These are phyloP conservation scores for Ascocoryne sarcoides DNA, from an alignment of 2,329 filamentous ascomycete species.

Conservation along the genomic window DNA sequence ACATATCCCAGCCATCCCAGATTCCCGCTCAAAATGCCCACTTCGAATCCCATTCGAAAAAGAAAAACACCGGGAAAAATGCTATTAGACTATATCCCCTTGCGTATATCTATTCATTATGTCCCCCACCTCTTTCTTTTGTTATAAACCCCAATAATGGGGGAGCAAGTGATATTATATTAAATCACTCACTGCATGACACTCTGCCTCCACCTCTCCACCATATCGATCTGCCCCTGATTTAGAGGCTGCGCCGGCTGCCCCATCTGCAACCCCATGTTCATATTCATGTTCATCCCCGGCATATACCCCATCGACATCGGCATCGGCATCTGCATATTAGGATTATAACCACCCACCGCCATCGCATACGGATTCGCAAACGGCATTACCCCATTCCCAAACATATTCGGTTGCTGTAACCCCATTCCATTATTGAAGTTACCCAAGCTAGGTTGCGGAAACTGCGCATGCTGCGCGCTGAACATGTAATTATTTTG, in stretches of 20 bases:
- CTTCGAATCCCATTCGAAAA: too few relatives aligned
- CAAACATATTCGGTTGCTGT: slow-evolving; percentile 1
- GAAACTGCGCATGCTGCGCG: slow-evolving; percentile 6
- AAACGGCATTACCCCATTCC: slow-evolving; percentile 17
- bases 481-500: not conserved
- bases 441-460: slow-evolving; percentile 19
- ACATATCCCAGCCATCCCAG: too few relatives aligned
- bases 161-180: not conserved
- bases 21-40: too few relatives aligned
- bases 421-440: slow-evolving; percentile 11
- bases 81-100: too few relatives aligned
- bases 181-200: slow-evolving; percentile 23
- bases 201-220: slow-evolving; percentile 30
- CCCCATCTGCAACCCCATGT: slow-evolving; percentile 16
- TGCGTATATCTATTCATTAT: not conserved
- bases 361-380: slow-evolving; percentile 17
- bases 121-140: not conserved
- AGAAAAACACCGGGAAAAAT: too few relatives aligned
- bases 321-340: slow-evolving; percentile 1
- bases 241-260: slow-evolving; percentile 18
- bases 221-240: slow-evolving; percentile 29
- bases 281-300: slow-evolving; percentile 12
- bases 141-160: too few relatives aligned
- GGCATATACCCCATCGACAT: slow-evolving; percentile 13
- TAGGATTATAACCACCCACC: not conserved